These are phyloP conservation scores for Podospora didyma DNA, from an alignment of 495 filamentous ascomycete genomes.

Conservation along the genomic window DNA sequence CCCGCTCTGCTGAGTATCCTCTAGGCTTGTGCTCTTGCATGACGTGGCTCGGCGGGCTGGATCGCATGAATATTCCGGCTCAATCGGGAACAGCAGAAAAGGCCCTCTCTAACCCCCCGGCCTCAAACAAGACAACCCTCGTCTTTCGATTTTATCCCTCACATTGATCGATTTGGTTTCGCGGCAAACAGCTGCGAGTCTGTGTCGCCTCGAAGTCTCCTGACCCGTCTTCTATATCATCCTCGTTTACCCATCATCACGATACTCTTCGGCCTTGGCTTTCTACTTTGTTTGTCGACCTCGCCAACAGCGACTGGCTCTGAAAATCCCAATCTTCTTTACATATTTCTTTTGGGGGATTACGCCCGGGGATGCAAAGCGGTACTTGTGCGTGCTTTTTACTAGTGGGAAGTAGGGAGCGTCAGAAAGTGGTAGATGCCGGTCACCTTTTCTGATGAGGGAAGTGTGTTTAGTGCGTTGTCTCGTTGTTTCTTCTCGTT, in stretches of 20 bases:
- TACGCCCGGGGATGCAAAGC: background rate
- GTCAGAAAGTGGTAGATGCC: background rate
- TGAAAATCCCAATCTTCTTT: background rate
- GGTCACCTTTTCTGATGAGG: background rate
- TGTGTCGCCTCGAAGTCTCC: background rate
- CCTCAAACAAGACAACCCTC: background rate
- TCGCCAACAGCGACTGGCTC: background rate
- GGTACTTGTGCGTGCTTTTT: background rate
- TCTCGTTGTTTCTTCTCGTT: background rate
- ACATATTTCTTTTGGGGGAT: background rate
- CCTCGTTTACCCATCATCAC: conserved; percentile 16
- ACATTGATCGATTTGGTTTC: background rate
- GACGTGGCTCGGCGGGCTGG: background rate
- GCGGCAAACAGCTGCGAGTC: background rate
- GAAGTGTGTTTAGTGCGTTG: background rate
- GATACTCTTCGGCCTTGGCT: conserved; percentile 21
- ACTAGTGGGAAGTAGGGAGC: background rate
- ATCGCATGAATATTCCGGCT: background rate
- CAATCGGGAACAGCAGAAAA: too few relatives aligned
- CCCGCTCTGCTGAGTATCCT: background rate
- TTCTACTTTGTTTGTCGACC: conserved; percentile 10
- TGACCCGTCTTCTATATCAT: conserved; percentile 8
- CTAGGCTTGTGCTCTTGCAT: background rate
- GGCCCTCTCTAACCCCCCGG: background rate
- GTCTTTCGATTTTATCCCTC: background rate